These are phyloP conservation scores for Magnaporthales sp. DNA, from an alignment of 2,329 filamentous ascomycete genomes.

Conservation along the genomic window DNA sequence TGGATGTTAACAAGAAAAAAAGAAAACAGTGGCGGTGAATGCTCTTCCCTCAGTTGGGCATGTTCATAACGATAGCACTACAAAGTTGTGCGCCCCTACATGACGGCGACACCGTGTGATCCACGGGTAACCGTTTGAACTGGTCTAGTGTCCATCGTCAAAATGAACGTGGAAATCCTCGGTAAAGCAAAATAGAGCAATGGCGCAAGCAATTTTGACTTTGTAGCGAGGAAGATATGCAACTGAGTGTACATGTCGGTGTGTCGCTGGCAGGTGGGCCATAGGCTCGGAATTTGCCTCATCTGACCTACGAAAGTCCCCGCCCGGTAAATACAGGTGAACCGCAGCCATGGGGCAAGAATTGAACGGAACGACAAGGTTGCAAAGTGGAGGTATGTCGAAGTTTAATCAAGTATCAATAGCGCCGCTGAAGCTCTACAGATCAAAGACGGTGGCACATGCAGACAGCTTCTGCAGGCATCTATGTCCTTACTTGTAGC, in stretches of 20 bases:
- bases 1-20: background rate
- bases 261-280: background rate
- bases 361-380: background rate
- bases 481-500: background rate
- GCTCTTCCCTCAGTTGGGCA: background rate
- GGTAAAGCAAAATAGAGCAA: background rate
- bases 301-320: background rate
- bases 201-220: background rate
- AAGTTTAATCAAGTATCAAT: background rate
- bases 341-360: background rate
- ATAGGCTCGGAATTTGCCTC: background rate
- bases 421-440: background rate
- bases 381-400: background rate
- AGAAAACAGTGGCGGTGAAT: background rate
- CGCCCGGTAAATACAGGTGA: background rate
- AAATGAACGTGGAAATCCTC: background rate
- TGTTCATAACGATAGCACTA: background rate
- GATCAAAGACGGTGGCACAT: background rate
- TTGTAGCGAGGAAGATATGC: background rate
- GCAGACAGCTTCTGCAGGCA: background rate
- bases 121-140: background rate
- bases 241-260: background rate
- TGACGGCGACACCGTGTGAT: background rate
- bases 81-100: background rate
- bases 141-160: background rate